A percentile compares a stretch with the other conserved stretches of the same genome.
phyloP scores from a whole-genome alignment of 768 basidiomycete species.

The Termitomyces sp. region DNA sequence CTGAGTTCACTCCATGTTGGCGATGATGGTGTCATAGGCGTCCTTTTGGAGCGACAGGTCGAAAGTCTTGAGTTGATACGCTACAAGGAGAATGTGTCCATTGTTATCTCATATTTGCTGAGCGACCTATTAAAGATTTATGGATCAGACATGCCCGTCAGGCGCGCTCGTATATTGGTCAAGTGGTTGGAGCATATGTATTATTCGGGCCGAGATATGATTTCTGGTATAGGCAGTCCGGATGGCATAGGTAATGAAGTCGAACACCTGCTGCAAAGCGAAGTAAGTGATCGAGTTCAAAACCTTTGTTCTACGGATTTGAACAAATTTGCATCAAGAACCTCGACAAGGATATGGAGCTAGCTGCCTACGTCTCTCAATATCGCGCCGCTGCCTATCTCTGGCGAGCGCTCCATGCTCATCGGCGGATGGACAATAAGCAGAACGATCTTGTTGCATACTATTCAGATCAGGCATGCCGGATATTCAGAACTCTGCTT shows the following conservation, averaged over 20 bases:
- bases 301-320: background rate
- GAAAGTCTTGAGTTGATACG: conserved; percentile 46
- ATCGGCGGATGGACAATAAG: conserved; percentile 43
- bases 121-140: conserved; percentile 50
- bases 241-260: conserved; percentile 37
- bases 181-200: conserved; percentile 51
- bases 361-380: conserved; percentile 34
- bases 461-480: conserved; percentile 52
- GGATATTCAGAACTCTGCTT: conserved; percentile 37
- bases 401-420: conserved; percentile 68
- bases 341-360: conserved; percentile 27
- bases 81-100: conserved; percentile 53
- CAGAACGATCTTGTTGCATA: conserved; percentile 40
- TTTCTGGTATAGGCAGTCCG: conserved; percentile 22
- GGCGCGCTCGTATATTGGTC: conserved; percentile 53
- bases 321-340: conserved; percentile 18
- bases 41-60: conserved; percentile 59
- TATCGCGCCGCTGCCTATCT: conserved; percentile 55
- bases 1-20: conserved; percentile 24
- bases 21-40: conserved; percentile 37
- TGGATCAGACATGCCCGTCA: conserved; percentile 43
- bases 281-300: conserved; percentile 29
- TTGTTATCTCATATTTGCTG: conserved; percentile 37
- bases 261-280: conserved; percentile 30
- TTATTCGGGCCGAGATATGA: conserved; percentile 22